These are phyloP conservation scores for Cystobasidium pallidum DNA, from an alignment of 1,284 basidiomycete genomes.

Conservation along the genomic window DNA sequence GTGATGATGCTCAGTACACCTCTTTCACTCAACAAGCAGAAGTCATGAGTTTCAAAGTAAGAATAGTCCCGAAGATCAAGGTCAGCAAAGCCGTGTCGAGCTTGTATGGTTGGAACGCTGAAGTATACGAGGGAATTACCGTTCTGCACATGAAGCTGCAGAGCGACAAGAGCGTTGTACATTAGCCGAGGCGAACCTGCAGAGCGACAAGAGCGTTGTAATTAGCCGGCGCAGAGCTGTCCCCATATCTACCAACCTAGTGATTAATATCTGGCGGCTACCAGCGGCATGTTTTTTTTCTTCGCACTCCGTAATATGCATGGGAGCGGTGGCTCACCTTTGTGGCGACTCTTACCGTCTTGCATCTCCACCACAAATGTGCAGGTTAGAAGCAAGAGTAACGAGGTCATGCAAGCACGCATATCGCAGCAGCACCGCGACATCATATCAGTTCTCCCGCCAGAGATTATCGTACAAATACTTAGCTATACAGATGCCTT, in stretches of 20 bases:
- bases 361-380: conserved; percentile 8
- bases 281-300: too few species aligned
- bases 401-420: background rate
- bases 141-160: conserved; percentile 28
- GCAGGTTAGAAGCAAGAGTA: background rate
- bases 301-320: too few species aligned
- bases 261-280: too few species aligned
- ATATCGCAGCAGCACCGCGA: background rate
- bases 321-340: too few species aligned
- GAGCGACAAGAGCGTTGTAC: background rate
- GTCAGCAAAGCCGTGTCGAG: conserved; percentile 25
- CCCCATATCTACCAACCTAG: too few species aligned
- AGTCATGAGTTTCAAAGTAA: conserved; percentile 19
- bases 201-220: too few species aligned
- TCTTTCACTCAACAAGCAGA: conserved; percentile 26
- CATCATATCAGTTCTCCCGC: conserved; percentile 20
- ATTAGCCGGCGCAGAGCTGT: too few species aligned
- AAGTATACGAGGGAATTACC: conserved; percentile 35
- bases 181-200: too few species aligned
- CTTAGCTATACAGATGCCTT: conserved; percentile 20
- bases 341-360: background rate
- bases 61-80: conserved; percentile 12
- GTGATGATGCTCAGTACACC: conserved; percentile 40
- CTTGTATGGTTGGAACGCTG: conserved; percentile 25
- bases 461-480: conserved; percentile 26